phyloP scores from a whole-genome alignment of 192 early-diverging fungal genomes.

The Chytriomyces sp. region DNA sequence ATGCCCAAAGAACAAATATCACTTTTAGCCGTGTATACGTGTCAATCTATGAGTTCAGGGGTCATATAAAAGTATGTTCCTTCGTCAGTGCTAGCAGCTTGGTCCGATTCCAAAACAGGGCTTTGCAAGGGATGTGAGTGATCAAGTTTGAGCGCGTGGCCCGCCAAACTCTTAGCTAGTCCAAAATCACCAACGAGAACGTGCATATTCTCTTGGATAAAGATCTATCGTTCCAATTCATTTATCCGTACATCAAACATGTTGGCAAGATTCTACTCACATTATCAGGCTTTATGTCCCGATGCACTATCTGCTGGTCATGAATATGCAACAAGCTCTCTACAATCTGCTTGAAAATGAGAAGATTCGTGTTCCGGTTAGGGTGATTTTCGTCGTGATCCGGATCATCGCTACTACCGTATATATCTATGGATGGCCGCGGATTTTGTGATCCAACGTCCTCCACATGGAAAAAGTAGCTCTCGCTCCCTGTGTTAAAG shows the following conservation, averaged over 20 bases:
- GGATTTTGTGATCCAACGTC: constrained; percentile 12
- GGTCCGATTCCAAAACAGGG: background rate
- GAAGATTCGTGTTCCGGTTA: constrained; percentile 22
- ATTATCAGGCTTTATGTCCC: constrained; percentile 47
- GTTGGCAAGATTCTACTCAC: constrained; percentile 7
- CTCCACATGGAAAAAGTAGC: constrained; percentile 17
- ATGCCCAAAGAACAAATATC: constrained; percentile 57
- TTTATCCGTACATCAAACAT: constrained; percentile 5
- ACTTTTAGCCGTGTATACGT: constrained; percentile 41
- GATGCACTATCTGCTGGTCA: constrained; percentile 36
- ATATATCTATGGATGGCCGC: background rate
- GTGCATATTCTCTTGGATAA: constrained; percentile 39
- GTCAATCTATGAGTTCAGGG: constrained; percentile 44
- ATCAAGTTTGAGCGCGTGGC: constrained; percentile 16
- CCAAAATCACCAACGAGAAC: constrained; percentile 53
- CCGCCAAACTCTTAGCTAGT: constrained; percentile 44
- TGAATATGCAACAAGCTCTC: constrained; percentile 45
- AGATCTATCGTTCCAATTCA: constrained; percentile 31
- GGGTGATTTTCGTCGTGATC: too few species aligned
- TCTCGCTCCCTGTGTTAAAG: background rate
- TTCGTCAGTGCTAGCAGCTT: constrained; percentile 30
- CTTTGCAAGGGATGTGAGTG: background rate
- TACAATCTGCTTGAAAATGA: constrained; percentile 45
- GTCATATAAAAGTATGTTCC: constrained; percentile 88
- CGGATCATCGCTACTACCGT: background rate